Percentiles rank a stretch among this genome's conserved stretches.
Conservation (phyloP, 73 alveolate species). For the Uronychia setigera region DNA sequence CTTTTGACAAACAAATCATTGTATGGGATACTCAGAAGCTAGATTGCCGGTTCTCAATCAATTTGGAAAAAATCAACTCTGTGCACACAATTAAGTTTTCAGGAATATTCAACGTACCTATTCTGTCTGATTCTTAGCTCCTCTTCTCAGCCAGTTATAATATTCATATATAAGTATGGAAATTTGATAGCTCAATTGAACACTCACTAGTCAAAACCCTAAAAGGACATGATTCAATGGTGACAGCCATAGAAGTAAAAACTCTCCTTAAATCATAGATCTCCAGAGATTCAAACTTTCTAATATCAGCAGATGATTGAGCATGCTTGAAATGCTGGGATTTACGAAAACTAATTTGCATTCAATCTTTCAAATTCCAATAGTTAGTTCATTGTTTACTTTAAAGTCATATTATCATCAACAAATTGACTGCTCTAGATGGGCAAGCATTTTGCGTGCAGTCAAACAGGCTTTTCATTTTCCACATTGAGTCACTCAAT, state of each 20-base stretch:
- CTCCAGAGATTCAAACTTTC: constrained; percentile 29
- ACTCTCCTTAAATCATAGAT: too few species aligned
- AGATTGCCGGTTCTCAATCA: constrained; percentile 25
- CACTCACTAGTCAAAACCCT: constrained; percentile 24
- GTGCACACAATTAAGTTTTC: constrained; percentile 42
- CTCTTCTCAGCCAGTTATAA: constrained; percentile 49
- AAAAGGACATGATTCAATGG: constrained; percentile 56
- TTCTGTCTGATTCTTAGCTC: too few species aligned
- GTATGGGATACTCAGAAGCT: constrained; percentile 40
- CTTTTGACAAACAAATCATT: constrained; percentile 39
- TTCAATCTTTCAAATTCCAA: constrained; percentile 37
- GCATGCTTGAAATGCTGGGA: constrained; percentile 57
- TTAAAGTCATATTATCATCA: constrained; percentile 20
- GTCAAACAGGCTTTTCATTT: constrained; percentile 37
- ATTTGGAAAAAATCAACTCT: constrained; percentile 22
- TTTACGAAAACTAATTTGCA: constrained; percentile 13
- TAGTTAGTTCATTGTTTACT: too few species aligned
- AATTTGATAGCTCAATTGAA: constrained; percentile 50
- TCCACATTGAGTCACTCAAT: constrained; percentile 26
- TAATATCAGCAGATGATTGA: constrained; percentile 46
- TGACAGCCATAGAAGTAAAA: constrained; percentile 38
- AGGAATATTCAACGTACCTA: constrained; percentile 23
- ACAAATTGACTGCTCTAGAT: constrained; percentile 19
- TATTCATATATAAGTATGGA: constrained; percentile 31
- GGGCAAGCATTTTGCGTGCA: constrained; percentile 28